Conservation (phyloP, 805 yeast species). For the Sugiyamaella lignohabitans region DNA sequence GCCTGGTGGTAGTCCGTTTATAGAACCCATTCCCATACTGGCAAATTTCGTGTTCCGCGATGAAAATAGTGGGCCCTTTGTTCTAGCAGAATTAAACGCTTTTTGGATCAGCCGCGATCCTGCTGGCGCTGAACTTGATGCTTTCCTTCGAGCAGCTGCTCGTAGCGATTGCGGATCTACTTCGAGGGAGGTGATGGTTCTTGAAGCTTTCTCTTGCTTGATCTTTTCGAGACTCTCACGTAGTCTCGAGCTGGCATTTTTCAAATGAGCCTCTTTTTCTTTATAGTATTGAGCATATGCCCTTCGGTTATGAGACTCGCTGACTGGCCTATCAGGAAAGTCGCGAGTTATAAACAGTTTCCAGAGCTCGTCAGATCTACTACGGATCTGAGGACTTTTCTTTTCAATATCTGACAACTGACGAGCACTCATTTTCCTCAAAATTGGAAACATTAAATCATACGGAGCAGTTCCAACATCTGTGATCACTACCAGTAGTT, state of each 20-base stretch:
- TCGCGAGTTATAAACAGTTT: constrained; percentile 25
- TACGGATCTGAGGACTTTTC: constrained; percentile 27
- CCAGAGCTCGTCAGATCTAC: constrained; percentile 32
- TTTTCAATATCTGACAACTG: constrained; percentile 32
- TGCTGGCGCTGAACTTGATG: constrained; percentile 7
- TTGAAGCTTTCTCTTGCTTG: constrained; percentile 23
- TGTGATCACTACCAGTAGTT: constrained; percentile 21
- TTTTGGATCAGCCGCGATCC: constrained; percentile 20
- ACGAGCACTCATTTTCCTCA: constrained; percentile 27
- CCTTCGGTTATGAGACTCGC: constrained; percentile 23
- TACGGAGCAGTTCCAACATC: constrained; percentile 37
- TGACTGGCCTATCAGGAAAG: constrained; percentile 31
- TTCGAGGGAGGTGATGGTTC: constrained; percentile 20
- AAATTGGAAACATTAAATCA: constrained; percentile 32
- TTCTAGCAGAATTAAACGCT: constrained; percentile 13
- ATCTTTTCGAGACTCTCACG: constrained; percentile 26
- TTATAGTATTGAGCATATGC: constrained; percentile 25
- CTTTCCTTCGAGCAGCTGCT: constrained; percentile 13
- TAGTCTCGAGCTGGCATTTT: constrained; percentile 37
- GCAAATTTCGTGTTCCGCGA: constrained; percentile 17
- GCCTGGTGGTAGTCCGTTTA: too few species aligned
- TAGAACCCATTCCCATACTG: background rate
- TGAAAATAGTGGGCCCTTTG: constrained; percentile 21
- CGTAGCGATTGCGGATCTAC: constrained; percentile 20
- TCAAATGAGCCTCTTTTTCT: constrained; percentile 43